Percentiles rank a stretch among this genome's conserved stretches.
Evolutionary conservation across 176 grass and related monocot genomes (phyloP).

Genomic region (Bolboschoenus planiculmis): DNA sequence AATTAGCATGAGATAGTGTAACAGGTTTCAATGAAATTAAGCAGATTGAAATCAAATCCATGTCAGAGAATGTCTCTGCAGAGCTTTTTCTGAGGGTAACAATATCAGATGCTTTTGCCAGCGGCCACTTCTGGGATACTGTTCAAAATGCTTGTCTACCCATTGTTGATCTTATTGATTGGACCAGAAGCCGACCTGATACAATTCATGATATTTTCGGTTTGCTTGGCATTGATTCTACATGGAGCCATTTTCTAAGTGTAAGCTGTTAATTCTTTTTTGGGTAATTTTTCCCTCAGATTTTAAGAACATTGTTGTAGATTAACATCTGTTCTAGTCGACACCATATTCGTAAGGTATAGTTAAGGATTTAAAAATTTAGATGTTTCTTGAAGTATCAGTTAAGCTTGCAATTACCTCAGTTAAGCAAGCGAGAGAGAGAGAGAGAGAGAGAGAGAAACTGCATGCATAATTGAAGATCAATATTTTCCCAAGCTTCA

Average conservation of each 20-base stretch:
- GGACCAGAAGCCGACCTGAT: conserved; percentile 58
- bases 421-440: neutral
- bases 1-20: neutral
- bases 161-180: conserved; percentile 82
- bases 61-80: conserved; percentile 16
- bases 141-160: conserved; percentile 77
- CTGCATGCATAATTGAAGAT: neutral
- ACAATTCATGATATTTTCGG: conserved; percentile 53
- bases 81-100: conserved; percentile 65
- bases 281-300: neutral
- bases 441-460: neutral
- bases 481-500: neutral
- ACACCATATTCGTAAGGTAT: neutral
- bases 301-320: neutral
- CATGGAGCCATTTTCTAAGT: conserved; percentile 71
- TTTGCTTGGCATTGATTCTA: conserved; percentile 68
- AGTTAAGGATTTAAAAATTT: neutral
- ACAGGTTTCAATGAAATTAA: conserved; percentile 81
- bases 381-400: neutral
- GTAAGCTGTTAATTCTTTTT: conserved; percentile 35
- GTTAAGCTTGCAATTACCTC: neutral
- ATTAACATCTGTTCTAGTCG: too few species aligned
- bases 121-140: conserved; percentile 53
- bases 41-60: conserved; percentile 60
- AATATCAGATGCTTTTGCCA: conserved; percentile 60